Evolutionary conservation across 441 rosid genomes (phyloP), one percentile per base, ranked within the genome.

Genomic region (Erodium chrysanthum): DNA sequence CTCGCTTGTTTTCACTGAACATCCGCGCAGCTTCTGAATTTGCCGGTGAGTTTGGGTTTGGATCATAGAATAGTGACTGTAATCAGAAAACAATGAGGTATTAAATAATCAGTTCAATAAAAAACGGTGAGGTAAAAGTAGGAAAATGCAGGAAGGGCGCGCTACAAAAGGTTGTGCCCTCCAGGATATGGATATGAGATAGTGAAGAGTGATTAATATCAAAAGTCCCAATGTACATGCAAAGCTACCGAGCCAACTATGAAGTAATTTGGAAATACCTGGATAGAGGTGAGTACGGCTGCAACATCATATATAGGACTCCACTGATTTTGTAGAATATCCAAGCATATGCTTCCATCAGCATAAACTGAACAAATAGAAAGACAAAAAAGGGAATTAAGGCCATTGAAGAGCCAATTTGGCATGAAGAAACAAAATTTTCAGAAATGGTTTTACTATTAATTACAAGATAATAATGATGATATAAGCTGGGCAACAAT

Each of bases 331-430:
- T 86, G 91, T 66, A 86, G 71, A 21, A 86, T 86, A 68, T 84
- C 89, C 76, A 86, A 78, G 68, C 91, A 86, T 73, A 84, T 83
- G 59, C 91, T 83, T 69, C 90, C 88, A 82, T 85, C 90, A 9
- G 88, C 90, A 68, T 85, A 85, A 60, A 85, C 90, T 85, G 78
- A 52, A 64, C 31, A 50, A 23, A 52, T 17, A 21, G 14, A 9
- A 11, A 8, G 23, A 15, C 14, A 11, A 2, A 12, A 23, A 22
- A 56, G 3, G 21, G 27, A 56, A 56, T 0, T 59, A 59, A 23
- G 33, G 23, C 8, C 31, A 15, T 3, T 59, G 33, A 59, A 12
- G 12, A 11, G 33, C 15, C n/a, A 59, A 59, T 48, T 48, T 15
- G 1, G 15, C 15, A 9, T 12, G 18, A 4, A 3, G 14, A 54